Percentiles rank a stretch among this genome's conserved stretches.
These are phyloP conservation scores for Elsinoe ampelina DNA, from an alignment of 2,329 filamentous ascomycete species.

Conservation along the genomic window DNA sequence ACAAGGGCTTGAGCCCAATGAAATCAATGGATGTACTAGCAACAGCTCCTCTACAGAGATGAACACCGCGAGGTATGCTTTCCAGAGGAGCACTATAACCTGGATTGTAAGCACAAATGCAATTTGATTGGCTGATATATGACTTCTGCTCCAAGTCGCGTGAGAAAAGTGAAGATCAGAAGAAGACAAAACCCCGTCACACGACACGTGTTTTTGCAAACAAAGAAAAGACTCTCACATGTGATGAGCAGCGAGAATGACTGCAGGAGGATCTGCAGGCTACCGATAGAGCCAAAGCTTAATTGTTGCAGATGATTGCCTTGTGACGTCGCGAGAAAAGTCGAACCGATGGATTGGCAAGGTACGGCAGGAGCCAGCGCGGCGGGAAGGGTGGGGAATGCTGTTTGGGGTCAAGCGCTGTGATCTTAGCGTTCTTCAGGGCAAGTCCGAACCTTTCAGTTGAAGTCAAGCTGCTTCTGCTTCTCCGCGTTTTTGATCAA, in stretches of 20 bases:
- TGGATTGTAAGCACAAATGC: no score
- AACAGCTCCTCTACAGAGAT: no score
- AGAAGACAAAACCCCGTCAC: no score
- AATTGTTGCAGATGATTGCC: background rate
- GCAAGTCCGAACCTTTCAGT: no score
- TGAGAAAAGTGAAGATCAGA: no score
- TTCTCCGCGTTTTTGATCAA: constrained; percentile 10
- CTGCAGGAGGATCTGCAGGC: constrained; percentile 8
- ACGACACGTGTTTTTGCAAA: background rate
- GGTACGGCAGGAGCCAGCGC: background rate
- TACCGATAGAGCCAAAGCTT: constrained; percentile 5
- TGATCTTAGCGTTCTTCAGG: background rate
- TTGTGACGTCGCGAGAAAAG: background rate
- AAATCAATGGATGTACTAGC: no score
- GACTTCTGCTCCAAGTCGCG: no score
- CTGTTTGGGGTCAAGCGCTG: background rate
- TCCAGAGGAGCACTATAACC: no score
- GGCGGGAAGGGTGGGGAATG: background rate
- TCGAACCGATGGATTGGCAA: constrained; percentile 8
- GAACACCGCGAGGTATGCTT: no score
- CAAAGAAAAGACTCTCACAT: background rate
- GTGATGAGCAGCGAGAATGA: background rate
- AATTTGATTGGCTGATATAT: no score
- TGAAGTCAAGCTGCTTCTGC: no score
- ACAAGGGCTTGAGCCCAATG: no score